Evolutionary conservation across 2,329 filamentous ascomycete genomes (phyloP).

Genomic region (Sarocladium oryzae): DNA sequence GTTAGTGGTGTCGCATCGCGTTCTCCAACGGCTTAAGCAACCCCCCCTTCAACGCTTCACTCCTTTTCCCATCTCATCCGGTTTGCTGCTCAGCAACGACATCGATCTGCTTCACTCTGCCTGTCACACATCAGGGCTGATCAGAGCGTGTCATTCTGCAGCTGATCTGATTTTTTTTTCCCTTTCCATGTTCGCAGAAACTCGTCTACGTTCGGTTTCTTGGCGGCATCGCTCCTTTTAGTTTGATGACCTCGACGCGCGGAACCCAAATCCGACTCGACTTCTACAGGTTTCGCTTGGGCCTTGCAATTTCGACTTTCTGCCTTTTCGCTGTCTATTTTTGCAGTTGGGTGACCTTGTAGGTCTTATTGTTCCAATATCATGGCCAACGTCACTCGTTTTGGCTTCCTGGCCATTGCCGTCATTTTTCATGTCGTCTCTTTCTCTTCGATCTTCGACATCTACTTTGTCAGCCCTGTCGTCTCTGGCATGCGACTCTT

Average conservation of each 20-base stretch:
- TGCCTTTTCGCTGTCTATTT: background rate
- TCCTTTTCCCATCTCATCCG: background rate
- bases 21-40: background rate
- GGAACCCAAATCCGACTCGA: background rate
- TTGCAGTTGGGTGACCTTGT: too few species aligned
- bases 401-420: conserved; percentile 81
- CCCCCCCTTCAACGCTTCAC: background rate
- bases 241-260: background rate
- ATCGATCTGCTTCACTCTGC: background rate
- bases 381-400: conserved; percentile 57
- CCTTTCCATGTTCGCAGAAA: background rate
- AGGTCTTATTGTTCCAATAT: background rate
- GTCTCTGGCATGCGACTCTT: conserved; percentile 91
- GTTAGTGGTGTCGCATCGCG: background rate
- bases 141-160: background rate
- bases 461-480: conserved; percentile 97
- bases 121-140: background rate
- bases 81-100: background rate
- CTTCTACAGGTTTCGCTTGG: background rate
- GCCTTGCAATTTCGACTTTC: background rate
- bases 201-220: background rate
- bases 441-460: conserved; percentile 93
- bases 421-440: conserved; percentile 91
- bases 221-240: background rate
- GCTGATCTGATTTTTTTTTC: background rate